Base-by-base conservation (phyloP, 2,329 filamentous ascomycete genomes). In the Colletotrichum sp. region DNA sequence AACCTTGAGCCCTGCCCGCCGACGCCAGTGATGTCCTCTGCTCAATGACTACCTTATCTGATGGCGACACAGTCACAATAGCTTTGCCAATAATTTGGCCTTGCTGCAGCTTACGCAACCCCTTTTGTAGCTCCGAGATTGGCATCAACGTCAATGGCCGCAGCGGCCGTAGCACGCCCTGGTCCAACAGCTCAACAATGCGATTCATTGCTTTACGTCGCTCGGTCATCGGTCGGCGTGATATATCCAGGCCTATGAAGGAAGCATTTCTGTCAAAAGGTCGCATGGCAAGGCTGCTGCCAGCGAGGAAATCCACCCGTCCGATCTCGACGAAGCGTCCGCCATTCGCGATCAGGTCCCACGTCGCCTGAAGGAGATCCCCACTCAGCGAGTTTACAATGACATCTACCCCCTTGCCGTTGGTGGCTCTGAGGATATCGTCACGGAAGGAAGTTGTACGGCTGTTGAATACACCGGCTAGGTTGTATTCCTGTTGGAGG, bases 241-340 rank as follows among this genome's bases (percentile, higher is more conserved):
- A 66, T 25, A 89, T 80, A 72, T 89, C 87, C 3, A 89, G 83
- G 0, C 87, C 86, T 72, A 85, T 84, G 77, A 88, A 88, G 62
- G 85, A 87, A 30, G 84, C 84, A 72, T 89, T 89, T 1, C 78
- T 77, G 2, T 88, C 86, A 65, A 89, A 87, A 16, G 85, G 85
- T 16, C 83, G 78, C 85, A 91, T 57, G 29, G 44, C 49, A 5
- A 69, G 55, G 3, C 57, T n/a, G 11, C 12, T 22, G 66, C 86
- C 83, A 22, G 82, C 80, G 4, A 80, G 65, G 36, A 85, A 81
- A 52, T 85, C 84, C 25, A 80, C 80, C 71, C 82, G 83, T 25
- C 84, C 84, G 71, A 87, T 83, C 75, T 87, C 86, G 6, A 87
- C 77, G 69, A 87, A 85, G 1, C 80, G 79, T 6, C 86, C 86